Percentiles rank a stretch among this genome's conserved stretches.
Conservation (phyloP, 208 protist species). For the Trypanosomatidae sp. region DNA sequence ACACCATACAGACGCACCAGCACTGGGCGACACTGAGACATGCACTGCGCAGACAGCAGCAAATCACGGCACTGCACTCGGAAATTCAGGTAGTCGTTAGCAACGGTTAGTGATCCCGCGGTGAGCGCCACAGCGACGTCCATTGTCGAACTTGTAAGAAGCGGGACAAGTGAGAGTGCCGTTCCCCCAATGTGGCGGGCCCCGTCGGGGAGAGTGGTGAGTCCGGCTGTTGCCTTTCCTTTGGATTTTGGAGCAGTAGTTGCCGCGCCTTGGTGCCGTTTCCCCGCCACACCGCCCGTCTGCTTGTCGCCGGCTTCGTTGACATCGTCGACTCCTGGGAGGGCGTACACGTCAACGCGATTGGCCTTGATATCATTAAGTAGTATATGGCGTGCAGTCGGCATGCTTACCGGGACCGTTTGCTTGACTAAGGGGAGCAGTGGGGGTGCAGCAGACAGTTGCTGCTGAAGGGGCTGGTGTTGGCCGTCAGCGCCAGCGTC, state of each 20-base stretch:
- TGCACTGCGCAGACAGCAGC: constrained; percentile 14
- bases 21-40: constrained; percentile 26
- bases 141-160: constrained; percentile 18
- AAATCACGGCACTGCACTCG: constrained; percentile 24
- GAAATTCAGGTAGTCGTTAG: constrained; percentile 7
- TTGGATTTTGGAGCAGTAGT: constrained; percentile 5
- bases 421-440: constrained; percentile 14
- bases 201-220: constrained; percentile 11
- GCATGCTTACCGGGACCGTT: constrained; percentile 5
- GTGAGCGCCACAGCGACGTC: constrained; percentile 14
- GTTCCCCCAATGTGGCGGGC: constrained; percentile 16
- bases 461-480: neutral
- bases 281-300: constrained; percentile 1
- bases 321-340: neutral
- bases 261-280: neutral
- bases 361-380: constrained; percentile 19
- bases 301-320: constrained; percentile 3
- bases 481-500: neutral
- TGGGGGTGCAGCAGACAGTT: constrained; percentile 16
- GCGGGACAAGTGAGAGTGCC: constrained; percentile 14
- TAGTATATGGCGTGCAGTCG: constrained; percentile 11
- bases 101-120: neutral
- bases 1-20: constrained; percentile 24
- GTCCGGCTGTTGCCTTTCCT: constrained; percentile 8
- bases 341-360: constrained; percentile 24